Percentiles rank a stretch among this genome's conserved stretches.
These are phyloP conservation scores for Solanum tarapatanum DNA, from an alignment of 257 asterid genomes.

Conservation along the genomic window DNA sequence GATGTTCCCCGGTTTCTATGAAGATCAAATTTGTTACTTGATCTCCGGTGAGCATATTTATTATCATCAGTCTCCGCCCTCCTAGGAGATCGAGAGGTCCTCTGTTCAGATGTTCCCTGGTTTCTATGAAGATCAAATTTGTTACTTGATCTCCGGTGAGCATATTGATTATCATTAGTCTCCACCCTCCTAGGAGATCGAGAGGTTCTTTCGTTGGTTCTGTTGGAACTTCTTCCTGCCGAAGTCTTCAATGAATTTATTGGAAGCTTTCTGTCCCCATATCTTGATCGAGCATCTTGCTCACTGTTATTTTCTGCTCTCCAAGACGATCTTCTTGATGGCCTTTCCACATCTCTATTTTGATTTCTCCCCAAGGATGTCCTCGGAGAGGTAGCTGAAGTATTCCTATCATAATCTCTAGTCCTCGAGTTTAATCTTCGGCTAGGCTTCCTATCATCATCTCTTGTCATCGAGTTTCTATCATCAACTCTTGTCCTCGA, in stretches of 20 bases:
- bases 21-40: too few species aligned
- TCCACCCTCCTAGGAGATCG: slow-evolving; percentile 18
- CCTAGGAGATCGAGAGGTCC: not conserved
- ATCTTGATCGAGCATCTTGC: slow-evolving; percentile 13
- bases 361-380: not conserved
- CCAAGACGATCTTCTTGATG: slow-evolving; percentile 2
- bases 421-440: not conserved
- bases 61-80: too few species aligned
- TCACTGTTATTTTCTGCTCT: not conserved
- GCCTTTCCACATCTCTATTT: not conserved
- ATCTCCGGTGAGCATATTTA: too few species aligned
- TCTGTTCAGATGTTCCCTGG: slow-evolving; percentile 14
- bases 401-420: not conserved
- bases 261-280: not conserved
- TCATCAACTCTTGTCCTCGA: not conserved
- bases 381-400: not conserved
- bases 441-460: not conserved
- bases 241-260: slow-evolving; percentile 18
- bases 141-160: slow-evolving; percentile 7
- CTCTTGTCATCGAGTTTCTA: not conserved
- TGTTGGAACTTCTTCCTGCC: not conserved
- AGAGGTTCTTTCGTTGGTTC: not conserved
- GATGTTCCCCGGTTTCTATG: too few species aligned
- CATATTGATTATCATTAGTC: slow-evolving; percentile 10
- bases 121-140: slow-evolving; percentile 15